Evolutionary conservation across 768 basidiomycete species (phyloP).

Genomic region (Kwoniella shandongensis): DNA sequence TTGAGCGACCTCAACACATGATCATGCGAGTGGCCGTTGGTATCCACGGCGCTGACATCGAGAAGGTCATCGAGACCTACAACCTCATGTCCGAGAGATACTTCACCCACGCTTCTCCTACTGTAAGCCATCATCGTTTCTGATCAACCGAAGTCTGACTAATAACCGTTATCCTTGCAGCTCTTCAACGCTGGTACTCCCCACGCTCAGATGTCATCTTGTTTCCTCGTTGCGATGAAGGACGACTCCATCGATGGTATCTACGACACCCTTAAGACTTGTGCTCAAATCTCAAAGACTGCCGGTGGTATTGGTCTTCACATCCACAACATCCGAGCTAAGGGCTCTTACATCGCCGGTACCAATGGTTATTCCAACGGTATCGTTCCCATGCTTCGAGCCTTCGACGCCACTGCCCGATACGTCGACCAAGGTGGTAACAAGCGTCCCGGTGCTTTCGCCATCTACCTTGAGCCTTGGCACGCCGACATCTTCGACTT

Average conservation of each 20-base stretch:
- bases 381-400: conserved; percentile 98
- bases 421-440: conserved; percentile 99
- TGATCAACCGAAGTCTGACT: background rate
- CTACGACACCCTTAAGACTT: conserved; percentile 96
- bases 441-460: conserved; percentile 97
- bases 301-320: conserved; percentile 95
- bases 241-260: conserved; percentile 99
- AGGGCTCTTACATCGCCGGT: conserved; percentile 91
- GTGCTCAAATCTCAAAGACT: conserved; percentile 99
- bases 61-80: conserved; percentile 80
- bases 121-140: conserved; percentile 32
- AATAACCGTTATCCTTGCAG: conserved; percentile 17
- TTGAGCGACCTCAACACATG: conserved; percentile 97
- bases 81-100: conserved; percentile 97
- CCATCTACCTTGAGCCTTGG: conserved; percentile 98
- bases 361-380: conserved; percentile 99
- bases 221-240: conserved; percentile 98
- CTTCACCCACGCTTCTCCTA: conserved; percentile 97
- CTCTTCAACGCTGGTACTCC: conserved; percentile 98
- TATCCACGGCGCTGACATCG: conserved; percentile 86
- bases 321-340: conserved; percentile 95
- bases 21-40: conserved; percentile 99
- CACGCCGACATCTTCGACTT: conserved; percentile 97
- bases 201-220: conserved; percentile 86
- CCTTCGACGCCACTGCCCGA: conserved; percentile 94